phyloP scores from a whole-genome alignment of 345 rosid genomes.

The Crucihimalaya himalaica region DNA sequence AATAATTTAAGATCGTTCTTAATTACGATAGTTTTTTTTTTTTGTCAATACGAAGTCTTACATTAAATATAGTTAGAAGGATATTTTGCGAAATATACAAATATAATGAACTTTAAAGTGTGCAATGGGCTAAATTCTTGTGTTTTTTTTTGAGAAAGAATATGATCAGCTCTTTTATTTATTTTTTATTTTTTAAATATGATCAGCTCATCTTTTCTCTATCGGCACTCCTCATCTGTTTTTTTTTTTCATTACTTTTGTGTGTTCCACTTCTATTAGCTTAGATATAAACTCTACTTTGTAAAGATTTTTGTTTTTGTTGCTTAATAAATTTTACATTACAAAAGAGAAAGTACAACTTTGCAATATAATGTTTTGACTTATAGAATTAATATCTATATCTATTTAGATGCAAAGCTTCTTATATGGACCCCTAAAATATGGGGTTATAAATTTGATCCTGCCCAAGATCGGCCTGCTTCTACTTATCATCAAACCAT shows the following conservation, averaged over 20 bases:
- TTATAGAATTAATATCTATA: neutral
- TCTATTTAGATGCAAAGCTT: neutral
- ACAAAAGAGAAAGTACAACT: neutral
- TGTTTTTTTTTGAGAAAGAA: too few species aligned
- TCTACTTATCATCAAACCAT: neutral
- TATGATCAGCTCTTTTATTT: neutral
- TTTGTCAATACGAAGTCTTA: too few species aligned
- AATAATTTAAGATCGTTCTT: neutral
- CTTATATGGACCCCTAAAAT: neutral
- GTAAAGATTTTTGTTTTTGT: neutral
- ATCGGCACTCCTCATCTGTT: neutral
- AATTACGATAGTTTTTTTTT: neutral
- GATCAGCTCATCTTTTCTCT: neutral
- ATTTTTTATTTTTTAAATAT: too few species aligned
- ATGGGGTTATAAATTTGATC: neutral
- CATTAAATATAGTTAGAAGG: too few species aligned
- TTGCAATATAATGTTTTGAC: neutral
- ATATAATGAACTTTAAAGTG: too few species aligned
- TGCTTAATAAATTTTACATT: neutral
- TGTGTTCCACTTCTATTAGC: neutral
- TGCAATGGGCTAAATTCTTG: too few species aligned
- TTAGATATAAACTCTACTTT: neutral
- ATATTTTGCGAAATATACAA: too few species aligned
- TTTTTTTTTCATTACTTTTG: too few species aligned
- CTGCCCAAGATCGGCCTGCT: neutral